phyloP scores from a whole-genome alignment of 2,329 filamentous ascomycete genomes.

The Paecilomyces fulvus region DNA sequence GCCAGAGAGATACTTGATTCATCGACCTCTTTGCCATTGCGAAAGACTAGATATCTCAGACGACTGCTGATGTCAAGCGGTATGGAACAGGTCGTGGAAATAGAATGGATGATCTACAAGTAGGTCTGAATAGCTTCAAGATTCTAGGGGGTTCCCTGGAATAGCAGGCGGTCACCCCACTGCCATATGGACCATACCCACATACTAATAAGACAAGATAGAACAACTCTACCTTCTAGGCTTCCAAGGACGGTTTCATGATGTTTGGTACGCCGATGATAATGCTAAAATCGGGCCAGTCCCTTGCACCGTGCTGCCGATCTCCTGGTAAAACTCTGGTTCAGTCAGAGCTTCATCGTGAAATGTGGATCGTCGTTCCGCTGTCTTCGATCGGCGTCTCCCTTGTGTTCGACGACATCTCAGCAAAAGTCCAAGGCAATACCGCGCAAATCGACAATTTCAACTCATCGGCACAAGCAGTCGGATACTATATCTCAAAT shows the following conservation, averaged over 20 bases:
- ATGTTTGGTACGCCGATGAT: background rate
- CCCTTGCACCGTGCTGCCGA: background rate
- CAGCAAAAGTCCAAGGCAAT: background rate
- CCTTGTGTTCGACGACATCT: background rate
- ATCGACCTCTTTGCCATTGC: background rate
- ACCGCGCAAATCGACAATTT: background rate
- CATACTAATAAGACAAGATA: too few species aligned
- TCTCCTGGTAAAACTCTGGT: background rate
- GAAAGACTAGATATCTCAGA: background rate
- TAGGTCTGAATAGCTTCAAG: too few species aligned
- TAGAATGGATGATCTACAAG: background rate
- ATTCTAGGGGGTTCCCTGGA: too few species aligned
- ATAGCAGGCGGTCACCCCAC: too few species aligned
- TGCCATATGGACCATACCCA: too few species aligned
- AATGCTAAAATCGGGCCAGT: background rate
- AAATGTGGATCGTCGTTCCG: background rate
- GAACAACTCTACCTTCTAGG: background rate
- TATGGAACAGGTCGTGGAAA: background rate
- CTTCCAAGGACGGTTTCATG: background rate
- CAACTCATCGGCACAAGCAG: background rate
- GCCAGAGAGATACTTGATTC: background rate
- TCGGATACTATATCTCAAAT: background rate
- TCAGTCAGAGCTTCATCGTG: background rate
- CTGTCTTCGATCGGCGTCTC: background rate
- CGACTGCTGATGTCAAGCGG: background rate